Evolutionary conservation across 805 yeast genomes (phyloP).

Genomic region (Cyberlindnera meyerae): DNA sequence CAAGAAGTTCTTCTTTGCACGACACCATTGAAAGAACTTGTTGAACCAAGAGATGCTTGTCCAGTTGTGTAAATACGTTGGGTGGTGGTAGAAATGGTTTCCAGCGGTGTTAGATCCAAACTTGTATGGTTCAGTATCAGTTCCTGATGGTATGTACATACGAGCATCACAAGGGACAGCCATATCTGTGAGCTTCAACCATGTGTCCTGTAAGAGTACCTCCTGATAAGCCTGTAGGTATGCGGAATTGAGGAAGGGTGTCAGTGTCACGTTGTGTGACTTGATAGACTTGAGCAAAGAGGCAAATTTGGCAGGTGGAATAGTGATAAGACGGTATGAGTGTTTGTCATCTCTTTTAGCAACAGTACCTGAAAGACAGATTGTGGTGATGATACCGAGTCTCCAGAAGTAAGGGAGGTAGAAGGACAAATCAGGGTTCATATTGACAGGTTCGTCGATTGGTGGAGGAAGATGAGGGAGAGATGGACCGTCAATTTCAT

Average conservation of each 20-base stretch:
- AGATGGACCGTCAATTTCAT: conserved; percentile 4
- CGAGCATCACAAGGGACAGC: conserved; percentile 21
- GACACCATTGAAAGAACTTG: conserved; percentile 8
- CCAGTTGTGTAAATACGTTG: conserved; percentile 5
- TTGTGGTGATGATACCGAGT: conserved; percentile 1
- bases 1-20: conserved; percentile 3
- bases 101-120: conserved; percentile 22
- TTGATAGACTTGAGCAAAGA: neutral
- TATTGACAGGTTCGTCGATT: conserved; percentile 11
- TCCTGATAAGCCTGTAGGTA: conserved; percentile 17
- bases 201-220: neutral
- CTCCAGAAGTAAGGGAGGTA: conserved; percentile 10
- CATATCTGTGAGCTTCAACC: conserved; percentile 12
- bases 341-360: conserved; percentile 9
- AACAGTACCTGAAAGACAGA: neutral
- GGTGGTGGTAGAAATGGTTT: conserved; percentile 12
- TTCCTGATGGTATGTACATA: conserved; percentile 8
- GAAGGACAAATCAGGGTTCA: conserved; percentile 15
- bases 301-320: conserved; percentile 2
- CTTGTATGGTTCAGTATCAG: conserved; percentile 10
- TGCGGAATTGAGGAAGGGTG: conserved; percentile 18
- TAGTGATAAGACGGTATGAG: conserved; percentile 11
- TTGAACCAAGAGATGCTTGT: conserved; percentile 6
- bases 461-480: conserved; percentile 18
- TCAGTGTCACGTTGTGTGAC: conserved; percentile 9